Evolutionary conservation across 441 rosid species (phyloP), one percentile per base, ranked within the genome.

Genomic region (Aquilaria agallochum): DNA sequence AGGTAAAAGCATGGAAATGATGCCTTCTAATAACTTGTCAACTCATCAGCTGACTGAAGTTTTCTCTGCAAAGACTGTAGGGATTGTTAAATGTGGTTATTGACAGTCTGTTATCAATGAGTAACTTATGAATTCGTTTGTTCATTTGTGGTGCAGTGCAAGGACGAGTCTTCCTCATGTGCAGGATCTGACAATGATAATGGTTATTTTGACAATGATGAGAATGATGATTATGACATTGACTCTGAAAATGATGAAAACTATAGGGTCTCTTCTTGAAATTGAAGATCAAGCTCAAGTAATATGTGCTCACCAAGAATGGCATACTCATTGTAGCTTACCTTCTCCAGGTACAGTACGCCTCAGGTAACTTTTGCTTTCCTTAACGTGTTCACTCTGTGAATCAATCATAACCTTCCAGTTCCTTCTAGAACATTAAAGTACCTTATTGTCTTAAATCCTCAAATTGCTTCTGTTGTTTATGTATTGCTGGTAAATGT

Each of bases 121-220:
- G 11, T 66, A 56, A 63, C 48, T 27, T 53, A 27, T 57, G 27
- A 40, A 56, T 20, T 20, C 27, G 27, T 20, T 20, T 55, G 27
- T 66, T 58, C 13, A 15, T 65, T 0, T 79, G 68, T 79, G 90
- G 92, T 83, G 68, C 80, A 92, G 94, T 83, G 80, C 56, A 68
- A 86, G 54, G 87, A 82, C 64, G 75, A 78, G 58, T 80, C 62
- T 36, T 48, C 79, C 1, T 67, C 27, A 20, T 20, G 11, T 27
- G 54, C 65, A 49, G 83, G 51, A 52, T 78, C 84, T 51, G 83
- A 74, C 12, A 70, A 66, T 50, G 72, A 73, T 33, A 67, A 71
- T 9, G 42, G 56, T 42, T 72, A 51, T 2, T 76, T 69, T 13
- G 74, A 62, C 4, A 77, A 75, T 36, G 69, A 65, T 36, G 80